phyloP scores from a whole-genome alignment of 2,329 filamentous ascomycete species.

The Grosmannia serpens region DNA sequence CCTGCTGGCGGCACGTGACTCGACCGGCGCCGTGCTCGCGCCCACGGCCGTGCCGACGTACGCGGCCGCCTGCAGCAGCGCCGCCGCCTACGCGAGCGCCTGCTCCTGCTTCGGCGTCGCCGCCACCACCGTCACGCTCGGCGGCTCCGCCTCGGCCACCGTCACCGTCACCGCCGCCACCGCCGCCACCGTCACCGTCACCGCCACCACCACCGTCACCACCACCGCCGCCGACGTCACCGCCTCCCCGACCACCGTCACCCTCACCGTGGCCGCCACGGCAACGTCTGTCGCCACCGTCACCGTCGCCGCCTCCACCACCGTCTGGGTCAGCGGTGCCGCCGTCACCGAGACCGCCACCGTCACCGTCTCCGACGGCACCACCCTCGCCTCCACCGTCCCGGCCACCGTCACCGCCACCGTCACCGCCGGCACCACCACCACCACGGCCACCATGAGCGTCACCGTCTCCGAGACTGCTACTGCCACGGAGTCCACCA shows the following conservation, averaged over 20 bases:
- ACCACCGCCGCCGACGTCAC: neutral
- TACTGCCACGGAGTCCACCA: neutral
- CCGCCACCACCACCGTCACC: neutral
- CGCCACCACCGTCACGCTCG: constrained; percentile 3
- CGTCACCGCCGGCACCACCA: neutral
- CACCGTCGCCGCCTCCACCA: neutral
- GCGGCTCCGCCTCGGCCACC: neutral
- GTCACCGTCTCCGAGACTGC: neutral
- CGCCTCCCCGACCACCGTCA: neutral
- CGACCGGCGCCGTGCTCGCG: neutral
- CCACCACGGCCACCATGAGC: neutral
- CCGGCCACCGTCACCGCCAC: neutral
- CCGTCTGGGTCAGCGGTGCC: neutral
- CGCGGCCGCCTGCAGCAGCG: constrained; percentile 14
- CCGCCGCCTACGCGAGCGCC: constrained; percentile 14
- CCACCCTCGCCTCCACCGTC: neutral
- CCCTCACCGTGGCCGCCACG: neutral
- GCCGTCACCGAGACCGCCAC: neutral
- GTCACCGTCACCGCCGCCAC: neutral
- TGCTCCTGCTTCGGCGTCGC: constrained; percentile 19
- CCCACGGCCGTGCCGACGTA: constrained; percentile 12
- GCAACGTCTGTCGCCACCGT: neutral
- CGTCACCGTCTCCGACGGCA: neutral
- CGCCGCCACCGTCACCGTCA: neutral
- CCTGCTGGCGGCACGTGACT: neutral